These are phyloP conservation scores for Botrytis porri DNA, from an alignment of 2,329 filamentous ascomycete genomes.

Conservation along the genomic window DNA sequence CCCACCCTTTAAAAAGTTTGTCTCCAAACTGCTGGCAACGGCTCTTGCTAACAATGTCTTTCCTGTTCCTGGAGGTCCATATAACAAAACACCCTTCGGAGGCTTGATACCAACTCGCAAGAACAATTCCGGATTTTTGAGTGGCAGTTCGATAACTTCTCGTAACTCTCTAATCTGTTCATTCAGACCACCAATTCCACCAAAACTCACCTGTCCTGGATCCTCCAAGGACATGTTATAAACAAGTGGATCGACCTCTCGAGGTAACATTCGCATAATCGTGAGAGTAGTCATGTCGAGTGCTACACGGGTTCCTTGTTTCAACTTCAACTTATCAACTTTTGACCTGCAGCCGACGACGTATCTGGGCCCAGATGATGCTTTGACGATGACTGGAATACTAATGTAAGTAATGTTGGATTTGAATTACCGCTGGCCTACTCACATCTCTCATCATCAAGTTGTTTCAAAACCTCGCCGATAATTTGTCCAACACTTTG, in stretches of 20 bases:
- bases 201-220: conserved; percentile 95
- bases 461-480: conserved; percentile 96
- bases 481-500: conserved; percentile 99
- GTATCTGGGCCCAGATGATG: conserved; percentile 93
- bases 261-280: conserved; percentile 99
- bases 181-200: conserved; percentile 94
- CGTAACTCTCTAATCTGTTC: conserved; percentile 96
- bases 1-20: conserved; percentile 94
- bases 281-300: conserved; percentile 99
- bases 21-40: conserved; percentile 93
- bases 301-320: conserved; percentile 95
- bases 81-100: conserved; percentile 93
- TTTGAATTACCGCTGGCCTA: conserved; percentile 26
- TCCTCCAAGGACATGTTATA: conserved; percentile 99
- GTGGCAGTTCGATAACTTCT: conserved; percentile 94
- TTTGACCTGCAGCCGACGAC: conserved; percentile 98
- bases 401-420: conserved; percentile 27
- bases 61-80: conserved; percentile 93
- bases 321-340: conserved; percentile 94
- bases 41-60: conserved; percentile 94
- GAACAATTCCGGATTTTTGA: conserved; percentile 99
- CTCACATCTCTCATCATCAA: conserved; percentile 97
- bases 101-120: conserved; percentile 96
- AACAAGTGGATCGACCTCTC: conserved; percentile 95
- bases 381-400: conserved; percentile 87